Percentiles rank a stretch among this genome's conserved stretches.
These are phyloP conservation scores for Astrocystis sublimbata DNA, from an alignment of 495 filamentous ascomycete genomes.

Conservation along the genomic window DNA sequence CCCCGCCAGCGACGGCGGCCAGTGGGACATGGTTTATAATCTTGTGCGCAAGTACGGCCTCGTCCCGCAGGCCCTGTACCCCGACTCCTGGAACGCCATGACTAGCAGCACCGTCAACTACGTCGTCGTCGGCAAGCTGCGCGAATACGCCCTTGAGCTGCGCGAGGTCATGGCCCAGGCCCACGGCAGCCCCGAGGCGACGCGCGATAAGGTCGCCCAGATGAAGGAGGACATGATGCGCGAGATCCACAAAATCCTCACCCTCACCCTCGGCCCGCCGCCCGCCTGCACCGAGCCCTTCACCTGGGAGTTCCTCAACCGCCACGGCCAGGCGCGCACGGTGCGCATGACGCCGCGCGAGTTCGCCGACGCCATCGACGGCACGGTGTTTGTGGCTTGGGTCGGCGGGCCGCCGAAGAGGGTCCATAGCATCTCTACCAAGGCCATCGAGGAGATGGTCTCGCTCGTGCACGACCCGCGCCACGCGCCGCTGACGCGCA, in stretches of 20 bases:
- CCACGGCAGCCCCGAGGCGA: too few species aligned
- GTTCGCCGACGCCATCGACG: constrained; percentile 63
- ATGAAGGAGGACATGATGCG: constrained; percentile 76
- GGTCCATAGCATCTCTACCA: constrained; percentile 49
- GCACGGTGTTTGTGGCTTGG: too few species aligned
- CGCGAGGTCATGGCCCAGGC: constrained; percentile 58
- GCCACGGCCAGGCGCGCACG: constrained; percentile 58
- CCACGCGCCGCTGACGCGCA: constrained; percentile 64
- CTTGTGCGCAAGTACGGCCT: constrained; percentile 83
- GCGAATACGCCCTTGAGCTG: constrained; percentile 72
- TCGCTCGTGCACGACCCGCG: constrained; percentile 84
- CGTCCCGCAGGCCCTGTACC: constrained; percentile 76
- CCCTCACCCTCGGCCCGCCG: constrained; percentile 74
- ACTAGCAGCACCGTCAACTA: constrained; percentile 67
- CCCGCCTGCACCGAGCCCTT: constrained; percentile 66
- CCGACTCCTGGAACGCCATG: constrained; percentile 75
- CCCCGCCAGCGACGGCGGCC: constrained; percentile 79
- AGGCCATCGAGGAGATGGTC: constrained; percentile 62
- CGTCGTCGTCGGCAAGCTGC: constrained; percentile 81
- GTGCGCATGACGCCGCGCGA: constrained; percentile 62
- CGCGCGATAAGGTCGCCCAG: too few species aligned
- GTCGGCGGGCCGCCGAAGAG: too few species aligned
- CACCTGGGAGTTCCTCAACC: constrained; percentile 75
- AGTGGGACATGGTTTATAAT: constrained; percentile 93
- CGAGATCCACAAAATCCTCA: constrained; percentile 76